Evolutionary conservation across 345 rosid species (phyloP).

Genomic region (Brassica rapa): DNA sequence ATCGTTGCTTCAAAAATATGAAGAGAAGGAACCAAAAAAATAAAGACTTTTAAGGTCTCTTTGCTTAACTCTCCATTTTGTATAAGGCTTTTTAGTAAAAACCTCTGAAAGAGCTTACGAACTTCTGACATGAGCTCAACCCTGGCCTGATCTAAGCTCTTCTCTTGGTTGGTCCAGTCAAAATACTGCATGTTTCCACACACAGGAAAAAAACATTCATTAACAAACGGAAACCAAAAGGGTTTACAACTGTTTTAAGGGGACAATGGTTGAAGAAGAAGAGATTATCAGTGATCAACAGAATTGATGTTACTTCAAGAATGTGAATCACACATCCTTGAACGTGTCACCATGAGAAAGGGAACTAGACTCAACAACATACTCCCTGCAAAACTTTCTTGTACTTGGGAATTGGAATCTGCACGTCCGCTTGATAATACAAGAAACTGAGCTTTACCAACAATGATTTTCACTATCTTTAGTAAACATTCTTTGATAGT

Average conservation of each 20-base stretch:
- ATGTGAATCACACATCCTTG: no score
- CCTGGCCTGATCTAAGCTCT: constrained; percentile 32
- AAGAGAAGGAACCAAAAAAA: no score
- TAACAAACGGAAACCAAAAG: not conserved
- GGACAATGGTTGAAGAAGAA: constrained; percentile 7
- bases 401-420: constrained; percentile 26
- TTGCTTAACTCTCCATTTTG: no score
- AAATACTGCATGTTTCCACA: constrained; percentile 18
- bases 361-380: constrained; percentile 28
- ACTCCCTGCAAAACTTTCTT: constrained; percentile 24
- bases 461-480: no score
- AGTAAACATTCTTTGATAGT: no score
- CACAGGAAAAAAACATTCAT: not conserved
- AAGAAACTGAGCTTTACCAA: no score
- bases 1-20: no score
- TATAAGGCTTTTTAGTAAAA: no score
- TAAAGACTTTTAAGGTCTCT: no score
- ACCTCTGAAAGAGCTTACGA: no score
- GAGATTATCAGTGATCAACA: constrained; percentile 28
- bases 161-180: constrained; percentile 22
- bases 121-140: constrained; percentile 9
- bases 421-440: constrained; percentile 1
- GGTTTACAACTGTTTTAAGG: not conserved
- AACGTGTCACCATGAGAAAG: constrained; percentile 28
- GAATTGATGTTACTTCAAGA: constrained; percentile 17